These are phyloP conservation scores for Solanum dulcamara DNA, from an alignment of 257 asterid genomes.

Conservation along the genomic window DNA sequence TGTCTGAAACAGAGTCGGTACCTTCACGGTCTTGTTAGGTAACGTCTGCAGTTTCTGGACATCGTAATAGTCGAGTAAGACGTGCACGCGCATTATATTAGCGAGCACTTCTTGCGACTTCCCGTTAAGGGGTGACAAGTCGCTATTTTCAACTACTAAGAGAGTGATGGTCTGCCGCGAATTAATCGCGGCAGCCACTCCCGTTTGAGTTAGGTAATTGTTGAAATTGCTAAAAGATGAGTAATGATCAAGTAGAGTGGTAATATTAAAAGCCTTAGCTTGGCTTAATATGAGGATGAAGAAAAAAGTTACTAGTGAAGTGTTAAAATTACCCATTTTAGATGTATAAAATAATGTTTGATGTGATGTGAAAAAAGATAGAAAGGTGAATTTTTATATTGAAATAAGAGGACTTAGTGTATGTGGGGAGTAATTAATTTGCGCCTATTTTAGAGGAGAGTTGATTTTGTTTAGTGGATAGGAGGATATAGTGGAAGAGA, in stretches of 20 bases:
- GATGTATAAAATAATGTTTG: neutral
- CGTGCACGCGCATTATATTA: constrained; percentile 34
- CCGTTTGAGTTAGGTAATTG: constrained; percentile 38
- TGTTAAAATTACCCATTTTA: constrained; percentile 17
- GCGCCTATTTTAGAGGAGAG: neutral
- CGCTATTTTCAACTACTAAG: constrained; percentile 31
- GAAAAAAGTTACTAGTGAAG: constrained; percentile 19
- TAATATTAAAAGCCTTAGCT: constrained; percentile 41
- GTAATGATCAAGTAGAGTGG: constrained; percentile 25
- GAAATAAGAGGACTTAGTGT: neutral
- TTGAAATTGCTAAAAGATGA: constrained; percentile 47
- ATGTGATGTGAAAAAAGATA: neutral
- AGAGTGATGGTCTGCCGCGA: constrained; percentile 37
- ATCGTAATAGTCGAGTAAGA: constrained; percentile 53
- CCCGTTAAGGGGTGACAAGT: constrained; percentile 23
- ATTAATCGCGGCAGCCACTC: constrained; percentile 29
- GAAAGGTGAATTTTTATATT: neutral
- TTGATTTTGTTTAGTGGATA: neutral
- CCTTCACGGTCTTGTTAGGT: constrained; percentile 1
- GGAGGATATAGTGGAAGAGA: constrained; percentile 4
- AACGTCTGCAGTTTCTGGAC: constrained; percentile 19
- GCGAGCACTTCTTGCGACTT: constrained; percentile 6
- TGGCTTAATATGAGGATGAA: constrained; percentile 17
- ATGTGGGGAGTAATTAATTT: neutral
- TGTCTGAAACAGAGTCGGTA: constrained; percentile 42